phyloP scores from a whole-genome alignment of 805 yeast genomes.

The Candida broadrunensis region DNA sequence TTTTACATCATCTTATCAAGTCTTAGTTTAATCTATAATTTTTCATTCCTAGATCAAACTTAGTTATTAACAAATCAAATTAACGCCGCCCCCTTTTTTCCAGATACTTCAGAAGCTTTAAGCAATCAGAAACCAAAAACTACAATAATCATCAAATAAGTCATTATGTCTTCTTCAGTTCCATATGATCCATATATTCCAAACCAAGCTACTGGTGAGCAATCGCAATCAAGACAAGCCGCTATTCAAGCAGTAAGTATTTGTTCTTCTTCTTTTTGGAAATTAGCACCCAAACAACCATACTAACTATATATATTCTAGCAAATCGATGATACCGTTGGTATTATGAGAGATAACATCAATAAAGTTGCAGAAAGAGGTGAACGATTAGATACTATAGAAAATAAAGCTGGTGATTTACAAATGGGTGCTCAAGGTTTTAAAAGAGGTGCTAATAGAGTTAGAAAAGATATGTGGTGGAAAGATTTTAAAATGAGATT shows the following conservation, averaged over 20 bases:
- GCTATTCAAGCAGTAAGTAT: conserved; percentile 75
- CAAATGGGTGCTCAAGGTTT: conserved; percentile 93
- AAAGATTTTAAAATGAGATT: conserved; percentile 95
- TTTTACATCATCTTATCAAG: too few species aligned
- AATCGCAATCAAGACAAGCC: conserved; percentile 61
- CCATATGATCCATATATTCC: conserved; percentile 89
- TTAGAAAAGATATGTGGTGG: conserved; percentile 99
- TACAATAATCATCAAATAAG: neutral
- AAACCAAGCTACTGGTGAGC: conserved; percentile 51
- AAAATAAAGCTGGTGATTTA: conserved; percentile 88
- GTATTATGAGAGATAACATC: conserved; percentile 95
- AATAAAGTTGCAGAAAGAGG: conserved; percentile 94
- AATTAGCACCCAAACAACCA: neutral
- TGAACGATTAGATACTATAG: conserved; percentile 86
- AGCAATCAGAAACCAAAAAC: too few species aligned
- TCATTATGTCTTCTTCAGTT: conserved; percentile 65
- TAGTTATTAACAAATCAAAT: too few species aligned
- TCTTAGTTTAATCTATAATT: too few species aligned
- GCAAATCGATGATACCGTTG: conserved; percentile 95
- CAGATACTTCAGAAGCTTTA: too few species aligned
- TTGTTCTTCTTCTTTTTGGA: neutral
- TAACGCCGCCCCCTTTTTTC: too few species aligned
- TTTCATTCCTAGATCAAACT: too few species aligned
- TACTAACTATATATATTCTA: conserved; percentile 28
- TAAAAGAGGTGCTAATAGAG: conserved; percentile 95